Conservation (phyloP, 2,329 filamentous ascomycete species). For the Chaetomiaceae sp. region DNA sequence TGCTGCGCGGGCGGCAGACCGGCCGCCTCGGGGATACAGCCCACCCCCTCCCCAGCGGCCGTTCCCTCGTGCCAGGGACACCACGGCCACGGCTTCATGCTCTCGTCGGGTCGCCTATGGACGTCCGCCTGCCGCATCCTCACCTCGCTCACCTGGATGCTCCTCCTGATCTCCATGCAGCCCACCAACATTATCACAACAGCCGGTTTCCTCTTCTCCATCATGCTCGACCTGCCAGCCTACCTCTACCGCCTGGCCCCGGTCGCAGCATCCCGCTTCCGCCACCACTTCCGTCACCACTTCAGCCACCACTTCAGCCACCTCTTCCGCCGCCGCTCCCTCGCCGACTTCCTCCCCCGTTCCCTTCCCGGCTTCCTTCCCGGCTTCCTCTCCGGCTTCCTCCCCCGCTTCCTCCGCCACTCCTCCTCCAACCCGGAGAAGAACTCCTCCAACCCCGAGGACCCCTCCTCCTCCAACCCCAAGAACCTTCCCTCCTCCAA, state of each 20-base stretch:
- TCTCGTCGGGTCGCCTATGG: background rate
- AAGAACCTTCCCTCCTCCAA: no score
- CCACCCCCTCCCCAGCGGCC: background rate
- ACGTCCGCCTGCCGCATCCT: slow-evolving; percentile 22
- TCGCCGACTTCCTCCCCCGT: no score
- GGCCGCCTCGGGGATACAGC: background rate
- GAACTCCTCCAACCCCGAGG: no score
- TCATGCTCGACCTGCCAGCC: background rate
- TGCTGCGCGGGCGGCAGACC: slow-evolving; percentile 14
- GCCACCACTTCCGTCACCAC: background rate
- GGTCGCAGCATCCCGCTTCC: background rate
- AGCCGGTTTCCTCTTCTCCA: slow-evolving; percentile 2
- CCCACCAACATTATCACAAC: slow-evolving; percentile 17
- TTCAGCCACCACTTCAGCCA: background rate
- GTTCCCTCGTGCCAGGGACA: slow-evolving; percentile 12
- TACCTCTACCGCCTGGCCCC: slow-evolving; percentile 7
- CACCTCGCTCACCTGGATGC: slow-evolving; percentile 24
- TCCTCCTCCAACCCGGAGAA: no score
- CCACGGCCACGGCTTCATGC: slow-evolving; percentile 21
- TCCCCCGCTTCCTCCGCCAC: no score
- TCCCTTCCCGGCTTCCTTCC: no score
- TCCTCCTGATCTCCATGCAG: slow-evolving; percentile 20
- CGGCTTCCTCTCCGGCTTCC: no score
- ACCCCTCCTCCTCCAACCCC: no score
- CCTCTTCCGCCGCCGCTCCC: background rate